Evolutionary conservation across 1,284 basidiomycete species (phyloP).

Genomic region (Pisolithus thermaeus): DNA sequence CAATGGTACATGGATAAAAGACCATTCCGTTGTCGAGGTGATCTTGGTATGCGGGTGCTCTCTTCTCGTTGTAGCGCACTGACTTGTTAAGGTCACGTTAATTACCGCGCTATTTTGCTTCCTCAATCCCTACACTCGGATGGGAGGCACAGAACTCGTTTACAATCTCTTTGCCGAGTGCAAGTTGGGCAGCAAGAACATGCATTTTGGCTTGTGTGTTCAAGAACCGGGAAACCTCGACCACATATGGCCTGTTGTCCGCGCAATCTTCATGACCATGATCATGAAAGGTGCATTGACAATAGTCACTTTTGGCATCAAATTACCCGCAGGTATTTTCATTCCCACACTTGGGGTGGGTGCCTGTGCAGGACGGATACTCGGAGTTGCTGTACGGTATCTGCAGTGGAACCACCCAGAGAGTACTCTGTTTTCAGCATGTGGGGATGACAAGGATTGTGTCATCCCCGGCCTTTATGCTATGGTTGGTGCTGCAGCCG

Average conservation of each 20-base stretch:
- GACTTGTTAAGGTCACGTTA: constrained; percentile 58
- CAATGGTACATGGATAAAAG: constrained; percentile 73
- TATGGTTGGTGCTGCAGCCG: constrained; percentile 88
- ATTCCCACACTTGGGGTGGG: constrained; percentile 97
- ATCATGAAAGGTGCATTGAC: constrained; percentile 82
- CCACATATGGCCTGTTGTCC: constrained; percentile 63
- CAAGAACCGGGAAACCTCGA: constrained; percentile 49
- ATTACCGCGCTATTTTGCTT: constrained; percentile 78
- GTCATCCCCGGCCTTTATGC: constrained; percentile 85
- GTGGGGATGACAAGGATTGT: constrained; percentile 62
- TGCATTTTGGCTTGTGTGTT: constrained; percentile 70
- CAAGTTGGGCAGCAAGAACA: constrained; percentile 45
- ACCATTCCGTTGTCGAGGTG: constrained; percentile 83
- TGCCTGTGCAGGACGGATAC: constrained; percentile 86
- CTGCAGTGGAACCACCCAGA: constrained; percentile 65
- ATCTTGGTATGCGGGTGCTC: constrained; percentile 51
- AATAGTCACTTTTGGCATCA: constrained; percentile 92
- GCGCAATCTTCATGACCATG: constrained; percentile 68
- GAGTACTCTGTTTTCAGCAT: constrained; percentile 58
- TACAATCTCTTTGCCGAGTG: constrained; percentile 91
- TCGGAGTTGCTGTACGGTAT: constrained; percentile 83
- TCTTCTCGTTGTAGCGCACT: not conserved
- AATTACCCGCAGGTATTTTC: constrained; percentile 93
- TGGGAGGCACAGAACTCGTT: constrained; percentile 94
- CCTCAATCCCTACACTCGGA: constrained; percentile 85